Percentiles rank a stretch among this genome's conserved stretches.
Evolutionary conservation across 306 rosid species (phyloP).

Genomic region (Herpetospermum pedunculosum): DNA sequence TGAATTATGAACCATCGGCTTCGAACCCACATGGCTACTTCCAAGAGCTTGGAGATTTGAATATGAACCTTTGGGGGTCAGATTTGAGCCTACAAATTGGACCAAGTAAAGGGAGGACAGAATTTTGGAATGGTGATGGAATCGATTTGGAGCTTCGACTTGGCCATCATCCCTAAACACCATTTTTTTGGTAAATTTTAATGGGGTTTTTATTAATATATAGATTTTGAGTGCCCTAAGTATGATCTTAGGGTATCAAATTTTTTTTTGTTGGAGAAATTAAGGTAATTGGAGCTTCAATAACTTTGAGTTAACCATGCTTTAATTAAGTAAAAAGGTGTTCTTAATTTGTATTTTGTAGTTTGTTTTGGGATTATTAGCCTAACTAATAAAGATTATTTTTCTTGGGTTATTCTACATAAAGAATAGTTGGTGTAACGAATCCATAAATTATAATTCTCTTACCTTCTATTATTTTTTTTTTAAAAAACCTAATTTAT

Average conservation of each 20-base stretch:
- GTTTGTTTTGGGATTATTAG: neutral
- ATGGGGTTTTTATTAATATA: too few relatives aligned
- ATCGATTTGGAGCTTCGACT: constrained; percentile 8
- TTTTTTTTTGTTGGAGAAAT: neutral
- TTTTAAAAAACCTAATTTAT: too few relatives aligned
- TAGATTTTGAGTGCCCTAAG: neutral
- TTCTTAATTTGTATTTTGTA: neutral
- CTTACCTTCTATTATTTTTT: too few relatives aligned
- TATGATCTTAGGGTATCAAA: neutral
- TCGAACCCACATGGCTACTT: neutral
- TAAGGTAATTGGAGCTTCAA: neutral
- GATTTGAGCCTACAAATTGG: neutral
- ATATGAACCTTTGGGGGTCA: neutral
- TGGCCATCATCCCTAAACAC: neutral
- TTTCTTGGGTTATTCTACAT: too few relatives aligned
- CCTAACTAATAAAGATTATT: neutral
- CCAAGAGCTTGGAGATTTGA: neutral
- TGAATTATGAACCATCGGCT: neutral
- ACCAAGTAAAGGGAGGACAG: neutral
- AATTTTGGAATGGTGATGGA: neutral
- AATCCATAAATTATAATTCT: too few relatives aligned
- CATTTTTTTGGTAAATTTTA: too few relatives aligned
- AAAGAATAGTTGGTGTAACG: too few relatives aligned
- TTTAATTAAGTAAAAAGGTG: neutral
- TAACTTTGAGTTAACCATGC: neutral